Evolutionary conservation across 192 early-diverging fungal genomes (phyloP), one percentile per base, ranked within the genome.

Genomic region (Physocladia obscura): DNA sequence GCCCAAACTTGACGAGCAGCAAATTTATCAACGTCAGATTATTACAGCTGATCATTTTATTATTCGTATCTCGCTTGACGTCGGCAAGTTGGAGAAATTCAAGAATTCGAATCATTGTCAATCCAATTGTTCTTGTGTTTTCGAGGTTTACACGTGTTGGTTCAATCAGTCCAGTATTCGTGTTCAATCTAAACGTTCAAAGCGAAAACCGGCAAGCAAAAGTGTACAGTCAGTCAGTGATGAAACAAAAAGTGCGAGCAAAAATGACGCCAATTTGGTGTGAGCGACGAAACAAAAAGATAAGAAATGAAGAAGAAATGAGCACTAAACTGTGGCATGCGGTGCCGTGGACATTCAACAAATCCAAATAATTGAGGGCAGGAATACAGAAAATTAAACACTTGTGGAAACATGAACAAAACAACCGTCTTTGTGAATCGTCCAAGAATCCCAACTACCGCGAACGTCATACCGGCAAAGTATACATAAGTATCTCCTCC

Each of bases 401-500:
- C 87, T 76, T 99, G 97, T 0, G 97, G 97, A 4, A 95, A 74
- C 76, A 98, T 96, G 69, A 99, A 91, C 49, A 99, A 73, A 40
- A 99, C 60, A 52, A 98, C 74, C 0, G 97, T 97, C 67, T 97
- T 98, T 50, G 89, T 92, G 68, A 97, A 94, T 50, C 97, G 93
- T 11, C 93, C 91, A 44, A 96, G 70, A 64, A 99, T 95, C 0
- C 94, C 95, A 13, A 96, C 93, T 1, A 99, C 97, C 0, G 97
- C 94, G 84, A 99, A 95, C 0, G 92, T 93, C 96, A 99, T 99
- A 2, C 97, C 97, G 2, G 95, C 94, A 89, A 98, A 98, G 67
- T 99, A 99, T 73, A 91, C 90, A 70, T 89, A 97, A 0, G 96
- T 97, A 67, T 99, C 97, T 48, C 97, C 97, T 15, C 93, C 93